These are phyloP conservation scores for Cunninghamia lanceolata DNA, from an alignment of 75 land plant genomes.

Conservation along the genomic window DNA sequence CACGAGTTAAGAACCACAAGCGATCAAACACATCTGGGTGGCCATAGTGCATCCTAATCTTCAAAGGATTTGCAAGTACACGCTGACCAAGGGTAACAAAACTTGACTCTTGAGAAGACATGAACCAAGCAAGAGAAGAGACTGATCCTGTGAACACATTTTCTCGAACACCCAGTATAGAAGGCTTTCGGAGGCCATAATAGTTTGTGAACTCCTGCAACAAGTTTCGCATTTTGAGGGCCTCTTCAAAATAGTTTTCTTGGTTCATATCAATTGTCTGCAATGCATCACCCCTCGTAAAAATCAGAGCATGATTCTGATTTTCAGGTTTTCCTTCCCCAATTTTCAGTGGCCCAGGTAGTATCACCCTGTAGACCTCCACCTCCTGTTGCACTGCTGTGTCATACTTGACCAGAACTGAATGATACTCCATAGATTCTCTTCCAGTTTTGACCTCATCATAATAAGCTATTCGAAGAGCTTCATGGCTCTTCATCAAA, in stretches of 20 bases:
- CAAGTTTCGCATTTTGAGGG: conserved; percentile 40
- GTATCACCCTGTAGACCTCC: conserved; percentile 31
- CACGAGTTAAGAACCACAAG: conserved; percentile 36
- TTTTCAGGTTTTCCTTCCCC: conserved; percentile 49
- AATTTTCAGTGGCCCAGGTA: conserved; percentile 39
- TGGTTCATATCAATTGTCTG: conserved; percentile 49
- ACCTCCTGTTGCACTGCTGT: conserved; percentile 20
- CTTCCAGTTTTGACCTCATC: conserved; percentile 18
- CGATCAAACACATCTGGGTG: conserved; percentile 51
- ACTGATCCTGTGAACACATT: conserved; percentile 48
- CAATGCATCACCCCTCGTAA: conserved; percentile 44
- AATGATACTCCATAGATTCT: conserved; percentile 18
- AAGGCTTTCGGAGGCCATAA: conserved; percentile 31
- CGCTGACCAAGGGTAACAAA: conserved; percentile 48
- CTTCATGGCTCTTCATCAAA: conserved; percentile 30
- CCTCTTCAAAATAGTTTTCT: conserved; percentile 24
- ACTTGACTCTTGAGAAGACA: conserved; percentile 39
- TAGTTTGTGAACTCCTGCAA: conserved; percentile 35
- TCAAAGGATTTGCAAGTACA: conserved; percentile 42
- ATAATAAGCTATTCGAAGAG: conserved; percentile 40
- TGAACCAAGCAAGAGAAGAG: conserved; percentile 47
- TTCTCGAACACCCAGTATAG: conserved; percentile 40
- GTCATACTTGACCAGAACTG: conserved; percentile 42
- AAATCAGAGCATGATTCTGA: conserved; percentile 43
- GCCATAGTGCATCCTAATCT: conserved; percentile 47